A percentile compares a stretch with the other conserved stretches of the same genome.
These are phyloP conservation scores for Immersiporthe knoxdaviesiana DNA, from an alignment of 2,329 filamentous ascomycete genomes.

Conservation along the genomic window DNA sequence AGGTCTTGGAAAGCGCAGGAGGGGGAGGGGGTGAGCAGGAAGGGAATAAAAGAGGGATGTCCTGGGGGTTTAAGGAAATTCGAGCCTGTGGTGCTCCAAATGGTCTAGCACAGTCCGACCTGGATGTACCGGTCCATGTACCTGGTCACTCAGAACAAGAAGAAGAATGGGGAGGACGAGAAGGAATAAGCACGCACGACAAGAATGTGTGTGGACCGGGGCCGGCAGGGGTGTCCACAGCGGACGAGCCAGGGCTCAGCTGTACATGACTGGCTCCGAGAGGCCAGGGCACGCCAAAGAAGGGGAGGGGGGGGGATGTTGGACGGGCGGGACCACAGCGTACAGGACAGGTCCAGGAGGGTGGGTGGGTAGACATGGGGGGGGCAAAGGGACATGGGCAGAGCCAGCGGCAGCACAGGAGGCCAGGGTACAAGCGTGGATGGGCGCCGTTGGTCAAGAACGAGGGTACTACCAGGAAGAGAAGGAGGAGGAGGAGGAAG, in stretches of 20 bases:
- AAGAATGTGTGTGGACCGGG: constrained; percentile 14
- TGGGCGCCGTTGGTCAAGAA: constrained; percentile 8
- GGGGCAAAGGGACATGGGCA: not conserved
- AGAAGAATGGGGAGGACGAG: constrained; percentile 9
- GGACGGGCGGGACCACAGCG: constrained; percentile 28
- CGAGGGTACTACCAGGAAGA: not conserved
- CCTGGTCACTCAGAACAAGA: constrained; percentile 18
- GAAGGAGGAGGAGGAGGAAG: not conserved
- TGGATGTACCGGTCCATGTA: constrained; percentile 26
- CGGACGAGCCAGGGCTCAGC: constrained; percentile 30
- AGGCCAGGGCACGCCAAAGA: constrained; percentile 12
- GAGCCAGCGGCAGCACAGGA: constrained; percentile 1
- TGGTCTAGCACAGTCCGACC: constrained; percentile 27
- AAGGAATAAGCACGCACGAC: constrained; percentile 18
- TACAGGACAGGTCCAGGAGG: constrained; percentile 21
- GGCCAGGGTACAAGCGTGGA: constrained; percentile 4
- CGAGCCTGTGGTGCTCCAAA: constrained; percentile 30
- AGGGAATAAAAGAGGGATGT: constrained; percentile 43
- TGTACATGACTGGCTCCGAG: constrained; percentile 25
- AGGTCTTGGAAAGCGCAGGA: constrained; percentile 34
- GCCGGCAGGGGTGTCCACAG: constrained; percentile 25
- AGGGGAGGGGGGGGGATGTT: constrained; percentile 18
- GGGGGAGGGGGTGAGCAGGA: constrained; percentile 10
- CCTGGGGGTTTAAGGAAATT: constrained; percentile 47
- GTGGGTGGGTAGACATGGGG: constrained; percentile 12